These are phyloP conservation scores for Pisolithus thermaeus DNA, from an alignment of 1,284 basidiomycete genomes.

Conservation along the genomic window DNA sequence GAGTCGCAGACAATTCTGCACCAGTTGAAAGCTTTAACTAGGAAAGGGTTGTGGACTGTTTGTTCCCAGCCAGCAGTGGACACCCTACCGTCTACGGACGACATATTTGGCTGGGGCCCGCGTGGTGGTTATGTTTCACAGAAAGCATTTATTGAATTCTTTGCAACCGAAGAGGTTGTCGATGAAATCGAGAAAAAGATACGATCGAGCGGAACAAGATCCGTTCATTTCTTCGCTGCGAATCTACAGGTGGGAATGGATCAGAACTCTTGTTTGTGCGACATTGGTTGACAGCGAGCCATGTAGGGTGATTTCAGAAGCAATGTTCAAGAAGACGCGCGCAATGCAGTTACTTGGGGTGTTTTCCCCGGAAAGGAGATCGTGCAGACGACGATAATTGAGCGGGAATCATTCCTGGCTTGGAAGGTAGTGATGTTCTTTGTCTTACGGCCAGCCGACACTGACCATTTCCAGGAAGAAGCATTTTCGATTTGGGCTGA, in stretches of 20 bases:
- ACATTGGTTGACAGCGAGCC: neutral
- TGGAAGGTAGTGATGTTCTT: constrained; percentile 68
- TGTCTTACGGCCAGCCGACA: neutral
- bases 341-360: constrained; percentile 98
- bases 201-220: constrained; percentile 48
- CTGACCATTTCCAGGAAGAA: constrained; percentile 63
- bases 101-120: constrained; percentile 90
- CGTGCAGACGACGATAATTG: constrained; percentile 95
- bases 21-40: constrained; percentile 74
- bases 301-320: constrained; percentile 74
- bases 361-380: constrained; percentile 97
- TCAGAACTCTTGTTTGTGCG: neutral
- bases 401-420: constrained; percentile 83
- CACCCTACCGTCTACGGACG: constrained; percentile 68
- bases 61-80: constrained; percentile 95
- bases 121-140: constrained; percentile 92
- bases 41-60: constrained; percentile 87
- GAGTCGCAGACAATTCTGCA: constrained; percentile 84
- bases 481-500: constrained; percentile 96
- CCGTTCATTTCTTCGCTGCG: constrained; percentile 84
- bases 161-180: constrained; percentile 66
- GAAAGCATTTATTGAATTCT: constrained; percentile 97
- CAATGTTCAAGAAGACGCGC: constrained; percentile 74
- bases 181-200: constrained; percentile 58
- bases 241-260: constrained; percentile 58